Percentiles rank a stretch among this genome's conserved stretches.
phyloP scores from a whole-genome alignment of 1,139 yeast genomes.

The Suhomyces panamericanus region DNA sequence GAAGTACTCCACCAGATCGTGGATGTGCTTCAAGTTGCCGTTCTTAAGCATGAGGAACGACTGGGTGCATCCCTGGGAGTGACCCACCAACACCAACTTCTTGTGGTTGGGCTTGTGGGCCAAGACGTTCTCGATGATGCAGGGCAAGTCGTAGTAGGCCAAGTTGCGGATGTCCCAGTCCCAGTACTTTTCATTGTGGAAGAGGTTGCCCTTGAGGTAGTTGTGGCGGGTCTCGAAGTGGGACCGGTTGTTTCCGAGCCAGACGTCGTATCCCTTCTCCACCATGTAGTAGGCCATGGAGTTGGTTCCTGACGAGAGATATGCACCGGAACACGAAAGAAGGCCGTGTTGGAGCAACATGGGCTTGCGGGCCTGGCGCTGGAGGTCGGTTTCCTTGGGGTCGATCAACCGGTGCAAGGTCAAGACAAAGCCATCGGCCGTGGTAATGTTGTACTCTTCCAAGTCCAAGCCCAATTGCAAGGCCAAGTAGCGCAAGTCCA shows the following conservation, averaged over 20 bases:
- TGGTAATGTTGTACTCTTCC: conserved; percentile 58
- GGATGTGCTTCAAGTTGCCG: conserved; percentile 30
- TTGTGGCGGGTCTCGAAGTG: conserved; percentile 73
- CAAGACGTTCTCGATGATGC: conserved; percentile 64
- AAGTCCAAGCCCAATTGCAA: conserved; percentile 59
- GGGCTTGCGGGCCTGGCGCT: conserved; percentile 48
- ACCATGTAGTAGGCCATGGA: conserved; percentile 69
- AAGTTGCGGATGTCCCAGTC: conserved; percentile 85
- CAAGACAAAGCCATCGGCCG: conserved; percentile 79
- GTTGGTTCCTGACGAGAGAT: conserved; percentile 71
- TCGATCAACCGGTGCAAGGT: conserved; percentile 63
- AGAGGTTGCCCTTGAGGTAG: conserved; percentile 33
- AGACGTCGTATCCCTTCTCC: conserved; percentile 76
- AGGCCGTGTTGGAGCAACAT: conserved; percentile 81
- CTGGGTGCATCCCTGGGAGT: conserved; percentile 94
- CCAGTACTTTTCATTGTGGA: conserved; percentile 61
- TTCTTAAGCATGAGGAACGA: conserved; percentile 58
- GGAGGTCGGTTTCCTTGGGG: conserved; percentile 40
- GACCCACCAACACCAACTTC: conserved; percentile 69
- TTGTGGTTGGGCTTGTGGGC: conserved; percentile 38
- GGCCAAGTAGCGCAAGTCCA: conserved; percentile 65
- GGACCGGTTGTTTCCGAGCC: conserved; percentile 92
- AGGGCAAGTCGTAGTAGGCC: conserved; percentile 75
- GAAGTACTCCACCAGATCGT: conserved; percentile 60
- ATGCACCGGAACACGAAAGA: conserved; percentile 84